A percentile compares a stretch with the other conserved stretches of the same genome.
Conservation (phyloP, 495 filamentous ascomycete genomes). For the Filosporella fistucella region DNA sequence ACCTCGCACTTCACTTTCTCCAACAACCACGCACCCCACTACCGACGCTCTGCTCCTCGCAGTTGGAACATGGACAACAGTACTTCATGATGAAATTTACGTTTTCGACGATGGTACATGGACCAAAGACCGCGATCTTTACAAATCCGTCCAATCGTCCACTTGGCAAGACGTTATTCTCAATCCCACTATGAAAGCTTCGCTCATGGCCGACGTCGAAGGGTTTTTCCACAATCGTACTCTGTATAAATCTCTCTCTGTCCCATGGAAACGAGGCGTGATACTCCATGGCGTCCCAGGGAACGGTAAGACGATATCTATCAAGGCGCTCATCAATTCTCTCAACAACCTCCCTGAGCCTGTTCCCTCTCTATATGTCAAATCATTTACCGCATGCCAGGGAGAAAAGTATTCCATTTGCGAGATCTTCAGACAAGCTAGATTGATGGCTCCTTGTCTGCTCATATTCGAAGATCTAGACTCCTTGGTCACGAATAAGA, state of each 20-base stretch:
- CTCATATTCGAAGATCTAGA: conserved; percentile 63
- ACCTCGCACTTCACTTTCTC: neutral
- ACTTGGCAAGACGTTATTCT: conserved; percentile 61
- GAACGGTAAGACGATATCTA: conserved; percentile 62
- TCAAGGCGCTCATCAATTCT: conserved; percentile 58
- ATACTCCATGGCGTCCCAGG: conserved; percentile 55
- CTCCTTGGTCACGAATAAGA: conserved; percentile 44
- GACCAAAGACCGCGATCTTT: conserved; percentile 54
- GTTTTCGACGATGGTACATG: conserved; percentile 56
- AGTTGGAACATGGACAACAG: conserved; percentile 31
- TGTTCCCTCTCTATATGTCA: conserved; percentile 50
- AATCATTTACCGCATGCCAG: conserved; percentile 31
- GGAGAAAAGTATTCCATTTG: conserved; percentile 37
- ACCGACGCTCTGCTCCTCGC: conserved; percentile 9
- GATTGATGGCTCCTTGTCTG: conserved; percentile 43
- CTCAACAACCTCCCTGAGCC: conserved; percentile 32
- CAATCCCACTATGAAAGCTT: conserved; percentile 51
- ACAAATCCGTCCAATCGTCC: conserved; percentile 42
- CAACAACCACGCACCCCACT: neutral
- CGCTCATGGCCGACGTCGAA: conserved; percentile 49
- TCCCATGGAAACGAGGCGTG: conserved; percentile 59
- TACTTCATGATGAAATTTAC: conserved; percentile 57
- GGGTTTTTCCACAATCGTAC: conserved; percentile 51
- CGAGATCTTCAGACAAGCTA: conserved; percentile 42
- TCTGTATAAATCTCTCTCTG: conserved; percentile 50